Percentiles rank a stretch among this genome's conserved stretches.
Evolutionary conservation across 2,329 filamentous ascomycete genomes (phyloP).

Genomic region (Aspergillus intermedius): DNA sequence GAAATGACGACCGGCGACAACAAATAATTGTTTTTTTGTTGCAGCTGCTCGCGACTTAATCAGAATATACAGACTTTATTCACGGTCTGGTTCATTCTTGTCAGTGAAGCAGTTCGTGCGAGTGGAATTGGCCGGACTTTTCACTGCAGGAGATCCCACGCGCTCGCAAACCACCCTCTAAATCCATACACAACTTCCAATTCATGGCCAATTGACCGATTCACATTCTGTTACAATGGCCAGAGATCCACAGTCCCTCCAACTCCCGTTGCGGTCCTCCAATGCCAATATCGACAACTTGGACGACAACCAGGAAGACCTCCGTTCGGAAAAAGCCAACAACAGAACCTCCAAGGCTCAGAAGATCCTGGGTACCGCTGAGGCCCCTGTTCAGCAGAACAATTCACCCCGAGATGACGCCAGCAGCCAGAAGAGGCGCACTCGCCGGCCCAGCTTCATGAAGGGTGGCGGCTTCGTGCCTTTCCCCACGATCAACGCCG

Average conservation of each 20-base stretch:
- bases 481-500: constrained; percentile 16
- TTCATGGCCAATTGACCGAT: not conserved
- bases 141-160: too few species aligned
- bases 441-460: constrained; percentile 33
- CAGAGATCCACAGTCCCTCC: constrained; percentile 5
- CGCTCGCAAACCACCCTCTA: too few species aligned
- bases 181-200: too few species aligned
- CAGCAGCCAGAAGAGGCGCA: constrained; percentile 14
- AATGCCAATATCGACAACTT: constrained; percentile 9
- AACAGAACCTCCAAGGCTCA: constrained; percentile 26
- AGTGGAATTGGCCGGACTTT: too few species aligned
- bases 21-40: not conserved
- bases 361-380: constrained; percentile 25
- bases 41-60: too few species aligned
- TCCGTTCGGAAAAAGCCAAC: constrained; percentile 9
- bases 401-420: constrained; percentile 11
- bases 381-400: constrained; percentile 18
- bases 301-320: not conserved
- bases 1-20: not conserved
- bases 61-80: too few species aligned
- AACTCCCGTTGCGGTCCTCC: constrained; percentile 12
- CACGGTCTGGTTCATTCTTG: not conserved
- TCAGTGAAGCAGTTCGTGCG: not conserved
- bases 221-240: not conserved
- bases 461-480: constrained; percentile 18